Conservation (phyloP, 2,329 filamentous ascomycete species). For the Verticillium longisporum region DNA sequence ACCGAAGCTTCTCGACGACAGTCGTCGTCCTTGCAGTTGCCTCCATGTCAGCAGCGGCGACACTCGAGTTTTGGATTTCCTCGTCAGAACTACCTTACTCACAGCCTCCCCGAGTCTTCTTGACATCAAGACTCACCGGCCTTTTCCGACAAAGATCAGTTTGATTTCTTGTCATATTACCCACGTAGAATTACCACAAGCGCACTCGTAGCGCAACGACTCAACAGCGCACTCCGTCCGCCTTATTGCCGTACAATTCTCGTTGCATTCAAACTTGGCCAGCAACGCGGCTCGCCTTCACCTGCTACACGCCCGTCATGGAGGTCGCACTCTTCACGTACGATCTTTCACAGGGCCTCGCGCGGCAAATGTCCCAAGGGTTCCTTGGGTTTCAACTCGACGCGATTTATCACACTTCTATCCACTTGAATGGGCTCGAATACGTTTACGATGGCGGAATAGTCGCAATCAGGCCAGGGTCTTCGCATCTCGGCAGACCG, state of each 20-base stretch:
- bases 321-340: constrained; percentile 74
- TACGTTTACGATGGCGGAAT: constrained; percentile 89
- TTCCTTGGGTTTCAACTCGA: constrained; percentile 62
- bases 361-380: constrained; percentile 47
- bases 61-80: no score
- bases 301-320: constrained; percentile 37
- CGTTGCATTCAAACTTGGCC: no score
- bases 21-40: background rate
- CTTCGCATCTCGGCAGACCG: constrained; percentile 79
- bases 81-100: no score
- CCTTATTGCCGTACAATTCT: no score
- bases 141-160: no score
- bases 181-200: no score
- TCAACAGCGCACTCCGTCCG: no score
- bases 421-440: constrained; percentile 78
- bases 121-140: background rate
- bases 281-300: no score
- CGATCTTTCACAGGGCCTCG: constrained; percentile 62
- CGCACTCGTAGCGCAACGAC: no score
- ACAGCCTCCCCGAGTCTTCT: background rate
- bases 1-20: background rate
- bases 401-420: constrained; percentile 90
- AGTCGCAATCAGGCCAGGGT: constrained; percentile 71
- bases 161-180: no score
- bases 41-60: background rate